These are phyloP conservation scores for Raffaelea deltoideospora DNA, from an alignment of 2,329 filamentous ascomycete species.

Conservation along the genomic window DNA sequence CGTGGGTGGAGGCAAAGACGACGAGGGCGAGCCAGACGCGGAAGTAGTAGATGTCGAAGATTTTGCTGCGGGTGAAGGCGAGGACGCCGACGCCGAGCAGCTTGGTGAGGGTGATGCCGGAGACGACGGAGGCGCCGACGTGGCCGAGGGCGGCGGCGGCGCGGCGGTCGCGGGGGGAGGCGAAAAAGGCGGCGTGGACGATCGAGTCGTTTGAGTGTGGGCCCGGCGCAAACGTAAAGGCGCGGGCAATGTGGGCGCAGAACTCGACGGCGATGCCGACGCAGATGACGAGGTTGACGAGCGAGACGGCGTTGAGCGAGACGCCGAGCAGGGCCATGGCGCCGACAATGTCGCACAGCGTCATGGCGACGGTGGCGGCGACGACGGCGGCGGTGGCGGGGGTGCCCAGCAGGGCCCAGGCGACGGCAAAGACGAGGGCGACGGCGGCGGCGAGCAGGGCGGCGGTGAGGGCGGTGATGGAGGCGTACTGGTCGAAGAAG, in stretches of 20 bases:
- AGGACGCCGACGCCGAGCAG: conserved; percentile 81
- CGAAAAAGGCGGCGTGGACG: conserved; percentile 69
- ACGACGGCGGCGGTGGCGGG: conserved; percentile 68
- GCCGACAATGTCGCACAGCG: conserved; percentile 82
- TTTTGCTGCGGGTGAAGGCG: conserved; percentile 92
- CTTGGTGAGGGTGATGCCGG: conserved; percentile 92
- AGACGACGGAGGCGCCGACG: conserved; percentile 87
- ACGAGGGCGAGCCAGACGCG: conserved; percentile 89
- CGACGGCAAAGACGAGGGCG: conserved; percentile 70
- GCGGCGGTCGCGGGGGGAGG: conserved; percentile 59
- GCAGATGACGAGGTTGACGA: conserved; percentile 94
- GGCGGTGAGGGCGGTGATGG: conserved; percentile 66
- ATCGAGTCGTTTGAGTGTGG: too few relatives aligned
- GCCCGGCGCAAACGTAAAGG: conserved; percentile 84
- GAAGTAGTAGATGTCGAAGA: conserved; percentile 99
- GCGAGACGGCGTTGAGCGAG: conserved; percentile 82
- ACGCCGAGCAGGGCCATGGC: conserved; percentile 84
- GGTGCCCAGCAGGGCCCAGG: conserved; percentile 70
- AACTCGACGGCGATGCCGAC: conserved; percentile 96
- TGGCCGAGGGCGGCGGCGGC: conserved; percentile 91
- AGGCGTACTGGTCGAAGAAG: conserved; percentile 94
- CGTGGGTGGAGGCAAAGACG: conserved; percentile 74
- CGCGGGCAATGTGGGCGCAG: conserved; percentile 88
- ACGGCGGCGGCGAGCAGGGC: conserved; percentile 71
- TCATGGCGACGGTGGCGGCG: conserved; percentile 82